Evolutionary conservation across 352 stramenopile species (phyloP).

Genomic region (Blastocystis sp.): DNA sequence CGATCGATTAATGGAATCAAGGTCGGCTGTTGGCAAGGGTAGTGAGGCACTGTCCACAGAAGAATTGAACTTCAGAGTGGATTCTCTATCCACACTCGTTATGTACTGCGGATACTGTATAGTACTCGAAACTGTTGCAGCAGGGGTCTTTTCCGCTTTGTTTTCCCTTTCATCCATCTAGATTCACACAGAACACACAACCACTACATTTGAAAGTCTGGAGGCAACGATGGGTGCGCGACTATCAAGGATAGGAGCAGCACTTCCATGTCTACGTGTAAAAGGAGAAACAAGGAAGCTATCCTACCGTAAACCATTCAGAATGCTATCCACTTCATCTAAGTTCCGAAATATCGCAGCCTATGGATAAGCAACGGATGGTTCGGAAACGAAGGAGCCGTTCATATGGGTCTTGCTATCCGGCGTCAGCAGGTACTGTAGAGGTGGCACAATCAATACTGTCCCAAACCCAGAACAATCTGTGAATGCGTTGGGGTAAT

Average conservation of each 20-base stretch:
- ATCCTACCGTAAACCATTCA: background rate
- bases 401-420: background rate
- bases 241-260: no score
- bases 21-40: background rate
- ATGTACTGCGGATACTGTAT: background rate
- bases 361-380: background rate
- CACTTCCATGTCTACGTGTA: no score
- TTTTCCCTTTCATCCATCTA: background rate
- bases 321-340: background rate
- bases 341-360: background rate
- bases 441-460: background rate
- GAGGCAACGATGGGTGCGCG: no score
- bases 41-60: no score
- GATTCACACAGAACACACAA: no score
- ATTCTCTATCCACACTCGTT: background rate
- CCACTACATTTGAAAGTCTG: no score
- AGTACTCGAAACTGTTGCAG: background rate
- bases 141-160: background rate
- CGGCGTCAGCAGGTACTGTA: no score
- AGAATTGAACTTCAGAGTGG: no score
- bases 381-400: background rate
- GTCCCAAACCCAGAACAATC: background rate
- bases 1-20: background rate
- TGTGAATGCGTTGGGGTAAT: constrained; percentile 22
- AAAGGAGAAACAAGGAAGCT: no score